Percentiles rank a stretch among this genome's conserved stretches.
phyloP scores from a whole-genome alignment of 2,329 filamentous ascomycete genomes.

The Falciphora oryzae region DNA sequence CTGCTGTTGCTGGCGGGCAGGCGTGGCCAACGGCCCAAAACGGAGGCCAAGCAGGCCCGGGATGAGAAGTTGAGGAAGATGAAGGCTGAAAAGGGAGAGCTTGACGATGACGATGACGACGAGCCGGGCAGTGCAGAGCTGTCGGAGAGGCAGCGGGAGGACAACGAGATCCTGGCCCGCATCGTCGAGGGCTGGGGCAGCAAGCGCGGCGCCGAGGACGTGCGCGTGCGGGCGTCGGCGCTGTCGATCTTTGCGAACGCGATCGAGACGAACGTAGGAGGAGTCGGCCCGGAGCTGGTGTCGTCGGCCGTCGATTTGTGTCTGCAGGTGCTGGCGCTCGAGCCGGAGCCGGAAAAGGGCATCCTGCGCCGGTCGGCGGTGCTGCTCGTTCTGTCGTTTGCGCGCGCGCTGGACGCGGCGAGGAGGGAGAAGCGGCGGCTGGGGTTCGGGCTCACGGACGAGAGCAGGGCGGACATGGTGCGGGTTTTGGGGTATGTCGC shows the following conservation, averaged over 20 bases:
- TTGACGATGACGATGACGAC: constrained; percentile 49
- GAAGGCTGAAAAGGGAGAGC: constrained; percentile 44
- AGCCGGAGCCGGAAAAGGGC: constrained; percentile 52
- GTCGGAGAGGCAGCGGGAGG: constrained; percentile 12
- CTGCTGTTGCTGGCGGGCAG: constrained; percentile 61
- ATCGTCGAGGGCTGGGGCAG: constrained; percentile 66
- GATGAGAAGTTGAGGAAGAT: constrained; percentile 42
- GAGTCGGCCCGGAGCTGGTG: constrained; percentile 46
- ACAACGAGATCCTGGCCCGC: constrained; percentile 45
- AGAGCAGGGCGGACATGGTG: constrained; percentile 55
- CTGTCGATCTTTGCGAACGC: constrained; percentile 57
- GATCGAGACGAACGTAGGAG: constrained; percentile 55
- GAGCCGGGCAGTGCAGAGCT: constrained; percentile 17
- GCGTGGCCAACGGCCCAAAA: constrained; percentile 54
- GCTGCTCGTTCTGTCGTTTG: constrained; percentile 54
- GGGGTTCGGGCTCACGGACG: constrained; percentile 47
- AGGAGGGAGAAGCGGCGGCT: constrained; percentile 39
- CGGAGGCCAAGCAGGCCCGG: constrained; percentile 48
- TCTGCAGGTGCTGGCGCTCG: constrained; percentile 56
- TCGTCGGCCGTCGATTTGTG: constrained; percentile 57
- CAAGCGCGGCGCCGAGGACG: constrained; percentile 60
- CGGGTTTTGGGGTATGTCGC: constrained; percentile 59
- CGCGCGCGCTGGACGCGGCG: constrained; percentile 52
- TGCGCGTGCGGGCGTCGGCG: constrained; percentile 63
- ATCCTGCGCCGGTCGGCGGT: constrained; percentile 64